Percentiles rank a stretch among this genome's conserved stretches.
These are phyloP conservation scores for Hydnomerulius pinastri DNA, from an alignment of 768 basidiomycete species.

Conservation along the genomic window DNA sequence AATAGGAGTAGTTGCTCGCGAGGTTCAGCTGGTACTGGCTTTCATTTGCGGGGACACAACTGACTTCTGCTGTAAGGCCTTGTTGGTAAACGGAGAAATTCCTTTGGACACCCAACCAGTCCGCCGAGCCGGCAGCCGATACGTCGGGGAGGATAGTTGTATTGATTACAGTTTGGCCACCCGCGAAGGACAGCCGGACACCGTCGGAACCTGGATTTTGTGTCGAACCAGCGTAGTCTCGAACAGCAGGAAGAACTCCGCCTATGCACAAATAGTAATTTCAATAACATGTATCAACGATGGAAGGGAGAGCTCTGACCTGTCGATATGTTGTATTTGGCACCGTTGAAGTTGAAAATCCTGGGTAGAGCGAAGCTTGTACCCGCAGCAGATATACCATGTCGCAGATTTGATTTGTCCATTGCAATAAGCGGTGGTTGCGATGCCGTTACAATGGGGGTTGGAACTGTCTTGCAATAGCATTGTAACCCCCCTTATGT, in stretches of 20 bases:
- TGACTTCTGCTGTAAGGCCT: constrained; percentile 5
- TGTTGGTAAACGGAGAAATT: constrained; percentile 4
- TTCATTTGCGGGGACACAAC: not conserved
- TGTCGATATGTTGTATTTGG: constrained; percentile 3
- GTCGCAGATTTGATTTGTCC: too few relatives aligned
- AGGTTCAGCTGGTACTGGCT: not conserved
- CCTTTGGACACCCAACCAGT: not conserved
- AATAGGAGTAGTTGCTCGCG: not conserved
- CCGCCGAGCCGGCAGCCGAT: not conserved
- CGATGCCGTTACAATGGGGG: too few relatives aligned
- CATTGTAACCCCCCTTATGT: too few relatives aligned
- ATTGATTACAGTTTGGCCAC: constrained; percentile 2
- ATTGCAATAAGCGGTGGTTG: too few relatives aligned
- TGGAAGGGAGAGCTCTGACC: not conserved
- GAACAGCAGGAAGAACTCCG: constrained; percentile 2
- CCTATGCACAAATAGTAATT: not conserved
- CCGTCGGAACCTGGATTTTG: not conserved
- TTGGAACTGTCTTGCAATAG: too few relatives aligned
- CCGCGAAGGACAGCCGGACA: constrained; percentile 3
- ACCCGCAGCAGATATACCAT: constrained; percentile 6
- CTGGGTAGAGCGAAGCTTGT: not conserved
- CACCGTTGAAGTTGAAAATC: constrained; percentile 8
- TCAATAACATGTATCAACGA: not conserved
- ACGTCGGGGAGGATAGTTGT: not conserved
- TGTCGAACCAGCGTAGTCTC: not conserved